Conservation (phyloP, 306 rosid genomes). For the Gleditsia sinensis region DNA sequence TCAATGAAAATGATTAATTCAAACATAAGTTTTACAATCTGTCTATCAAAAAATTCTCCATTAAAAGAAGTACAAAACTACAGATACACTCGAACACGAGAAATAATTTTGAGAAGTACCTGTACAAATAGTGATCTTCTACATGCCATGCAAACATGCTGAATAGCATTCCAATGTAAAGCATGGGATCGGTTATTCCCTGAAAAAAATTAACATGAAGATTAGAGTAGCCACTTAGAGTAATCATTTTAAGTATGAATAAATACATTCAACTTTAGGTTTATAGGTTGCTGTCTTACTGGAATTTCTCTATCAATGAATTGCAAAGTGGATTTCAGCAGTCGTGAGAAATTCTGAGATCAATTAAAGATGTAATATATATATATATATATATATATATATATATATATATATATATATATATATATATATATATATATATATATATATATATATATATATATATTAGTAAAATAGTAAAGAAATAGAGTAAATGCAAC, state of each 20-base stretch:
- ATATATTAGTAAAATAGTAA: no score
- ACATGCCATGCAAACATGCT: conserved; percentile 62
- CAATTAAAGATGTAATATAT: background rate
- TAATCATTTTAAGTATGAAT: background rate
- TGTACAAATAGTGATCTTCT: conserved; percentile 48
- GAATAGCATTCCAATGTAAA: conserved; percentile 53
- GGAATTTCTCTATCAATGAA: conserved; percentile 40
- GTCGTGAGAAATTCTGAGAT: conserved; percentile 39
- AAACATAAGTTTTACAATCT: no score
- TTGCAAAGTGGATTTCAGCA: conserved; percentile 34
- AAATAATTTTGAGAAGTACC: conserved; percentile 23
- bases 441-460: background rate
- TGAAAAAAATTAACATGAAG: background rate
- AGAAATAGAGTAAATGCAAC: no score
- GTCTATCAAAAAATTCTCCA: no score
- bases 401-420: no score
- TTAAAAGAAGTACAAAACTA: no score
- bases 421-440: no score
- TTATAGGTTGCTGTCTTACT: conserved; percentile 27
- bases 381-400: no score
- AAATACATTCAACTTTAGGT: background rate
- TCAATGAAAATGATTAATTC: no score
- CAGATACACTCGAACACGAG: background rate
- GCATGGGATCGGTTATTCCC: conserved; percentile 54
- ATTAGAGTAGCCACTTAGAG: background rate